A percentile compares a stretch with the other conserved stretches of the same genome.
Conservation (phyloP, 2,329 filamentous ascomycete genomes). For the Daldinia eschscholtzii region DNA sequence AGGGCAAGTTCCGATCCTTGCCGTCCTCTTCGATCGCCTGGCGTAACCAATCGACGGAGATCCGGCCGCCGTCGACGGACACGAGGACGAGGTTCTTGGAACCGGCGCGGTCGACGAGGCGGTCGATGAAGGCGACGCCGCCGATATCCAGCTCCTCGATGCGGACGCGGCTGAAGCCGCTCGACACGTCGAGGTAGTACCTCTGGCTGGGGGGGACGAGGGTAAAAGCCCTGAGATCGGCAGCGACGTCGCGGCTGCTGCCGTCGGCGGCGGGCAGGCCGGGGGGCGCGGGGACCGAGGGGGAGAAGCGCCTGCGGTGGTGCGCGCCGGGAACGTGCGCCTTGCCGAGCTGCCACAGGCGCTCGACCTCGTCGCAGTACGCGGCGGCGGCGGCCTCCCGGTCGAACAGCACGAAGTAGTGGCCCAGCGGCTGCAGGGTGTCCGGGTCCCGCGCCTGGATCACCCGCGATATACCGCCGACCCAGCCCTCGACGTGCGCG, state of each 20-base stretch:
- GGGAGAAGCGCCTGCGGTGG: conserved; percentile 31
- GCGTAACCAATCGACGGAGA: conserved; percentile 54
- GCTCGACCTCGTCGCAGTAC: conserved; percentile 68
- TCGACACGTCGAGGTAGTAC: conserved; percentile 41
- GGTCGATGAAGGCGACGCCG: conserved; percentile 44
- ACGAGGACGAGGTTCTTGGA: conserved; percentile 54
- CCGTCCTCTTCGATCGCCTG: conserved; percentile 59
- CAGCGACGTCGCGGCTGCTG: conserved; percentile 38
- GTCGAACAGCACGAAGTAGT: conserved; percentile 79
- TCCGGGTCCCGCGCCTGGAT: conserved; percentile 73
- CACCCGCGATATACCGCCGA: conserved; percentile 68
- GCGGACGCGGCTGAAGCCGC: conserved; percentile 9
- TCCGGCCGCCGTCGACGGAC: conserved; percentile 53
- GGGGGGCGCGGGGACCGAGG: conserved; percentile 36
- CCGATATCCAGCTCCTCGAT: conserved; percentile 44
- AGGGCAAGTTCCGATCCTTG: conserved; percentile 56
- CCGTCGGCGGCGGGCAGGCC: conserved; percentile 35
- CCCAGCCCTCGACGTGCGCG: conserved; percentile 76
- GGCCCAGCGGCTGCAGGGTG: conserved; percentile 72
- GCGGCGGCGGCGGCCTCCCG: conserved; percentile 68
- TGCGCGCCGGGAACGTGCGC: conserved; percentile 55
- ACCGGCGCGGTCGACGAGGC: conserved; percentile 41
- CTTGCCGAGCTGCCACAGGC: conserved; percentile 63
- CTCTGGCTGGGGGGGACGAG: conserved; percentile 51
- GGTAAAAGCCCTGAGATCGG: conserved; percentile 49